Evolutionary conservation across 352 stramenopile genomes (phyloP), one percentile per base, ranked within the genome.

Genomic region (Thraustotheca clavata): DNA sequence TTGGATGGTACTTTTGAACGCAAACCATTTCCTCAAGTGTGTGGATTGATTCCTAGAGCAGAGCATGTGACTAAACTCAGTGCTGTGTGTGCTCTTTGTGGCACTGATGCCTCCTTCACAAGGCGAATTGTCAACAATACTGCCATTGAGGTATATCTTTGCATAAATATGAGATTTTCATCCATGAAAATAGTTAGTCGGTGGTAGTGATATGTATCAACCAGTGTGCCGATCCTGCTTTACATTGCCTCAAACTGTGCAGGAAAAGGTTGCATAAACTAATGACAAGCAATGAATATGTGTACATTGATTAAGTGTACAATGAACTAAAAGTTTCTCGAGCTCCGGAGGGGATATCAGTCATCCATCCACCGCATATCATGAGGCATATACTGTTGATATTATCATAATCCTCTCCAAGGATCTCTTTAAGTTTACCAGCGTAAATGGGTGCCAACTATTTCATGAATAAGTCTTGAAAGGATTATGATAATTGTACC

Each of bases 11-110:
- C 80, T 9, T 91, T 89, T 49, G 83, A 89, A 68, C 73, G 76
- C 63, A 87, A 87, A 80, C 81, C 79, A 1, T 94, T 94, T 59
- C 78, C 79, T 0, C 82, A 72, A 7, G 80, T 94, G 16, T 79
- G 81, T 31, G 76, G 86, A 20, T 66, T 92, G 24, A 86, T 92
- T 39, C 85, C 85, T 1, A 69, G 72, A 49, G 80, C 85, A 14
- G 85, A 94, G 62, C 74, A 81, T 36, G 83, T 94, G 34, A 80
- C 86, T 66, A 92, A 94, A 61, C 77, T 94, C 32, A 92, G 86
- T 59, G 85, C 85, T 22, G 84, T 94, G 33, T 94, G 85, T 70
- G 83, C 80, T 3, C 72, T 76, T n/a, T 94, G 84, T 39, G 83
- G 83, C 26, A 75, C 75, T 34, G 81, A 94, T 55, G 81, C 80